Base-by-base conservation (phyloP, 495 filamentous ascomycete species). In the Penicillium mononematosum region DNA sequence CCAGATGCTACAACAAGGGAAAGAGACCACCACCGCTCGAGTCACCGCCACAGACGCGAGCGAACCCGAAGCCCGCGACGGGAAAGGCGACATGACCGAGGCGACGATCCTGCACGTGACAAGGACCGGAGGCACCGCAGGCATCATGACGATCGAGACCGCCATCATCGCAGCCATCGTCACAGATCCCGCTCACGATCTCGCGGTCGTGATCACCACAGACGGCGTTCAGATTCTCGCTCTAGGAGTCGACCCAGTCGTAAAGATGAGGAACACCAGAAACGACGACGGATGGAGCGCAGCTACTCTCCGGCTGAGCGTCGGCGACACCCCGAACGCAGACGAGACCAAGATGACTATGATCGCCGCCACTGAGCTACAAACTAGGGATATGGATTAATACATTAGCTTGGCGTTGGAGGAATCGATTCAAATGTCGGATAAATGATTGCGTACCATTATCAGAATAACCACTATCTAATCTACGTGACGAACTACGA, bases 71-170 rank as follows among this genome's bases (percentile, higher is more conserved):
- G 72, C 43, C 72, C 70, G 3, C 61, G 61, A 9, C 59, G 66
- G 24, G 68, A 76, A 24, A 54, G 68, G 25, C 66, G 62, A 38
- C 59, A 59, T 20, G 70, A 74, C 38, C 61, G 66, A 4, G 61
- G 67, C 41, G 67, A 69, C 22, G 69, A 66, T 36, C 56, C 72
- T 20, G 68, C 71, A 3, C 64, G 72, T 31, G 71, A 75, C 34
- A 60, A 65, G 31, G 75, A 78, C 17, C 67, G 67, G 24, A 68
- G 68, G 54, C 69, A 71, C 52, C 67, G 67, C 34, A 66, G 76
- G 51, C 65, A 67, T 44, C 67, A 62, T 16, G 71, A 75, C 42
- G 67, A 73, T 7, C 38, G 66, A 34, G 58, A 63, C 16, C 61
- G 61, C 22, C 64, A 64, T 53, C 70, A 68, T 52, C 71, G 62